Conservation (phyloP, 805 yeast genomes). For the Priceomyces castillae region DNA sequence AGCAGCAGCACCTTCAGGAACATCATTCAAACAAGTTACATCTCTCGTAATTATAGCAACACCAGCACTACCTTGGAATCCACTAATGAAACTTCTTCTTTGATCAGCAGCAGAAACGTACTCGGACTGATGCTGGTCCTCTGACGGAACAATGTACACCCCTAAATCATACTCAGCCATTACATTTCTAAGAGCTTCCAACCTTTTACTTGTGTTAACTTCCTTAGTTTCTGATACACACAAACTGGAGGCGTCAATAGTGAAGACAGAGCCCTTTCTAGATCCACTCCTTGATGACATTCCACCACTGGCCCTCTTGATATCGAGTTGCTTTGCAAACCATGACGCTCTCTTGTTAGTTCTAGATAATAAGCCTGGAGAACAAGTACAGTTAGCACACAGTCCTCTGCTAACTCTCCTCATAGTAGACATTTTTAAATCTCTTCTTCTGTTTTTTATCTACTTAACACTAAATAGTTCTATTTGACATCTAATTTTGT, state of each 20-base stretch:
- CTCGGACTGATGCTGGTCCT: constrained; percentile 65
- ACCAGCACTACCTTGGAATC: constrained; percentile 63
- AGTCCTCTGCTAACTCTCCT: constrained; percentile 39
- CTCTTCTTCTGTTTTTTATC: not conserved
- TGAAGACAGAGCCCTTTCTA: constrained; percentile 41
- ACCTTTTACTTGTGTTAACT: constrained; percentile 62
- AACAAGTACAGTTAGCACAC: constrained; percentile 78
- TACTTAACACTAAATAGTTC: not conserved
- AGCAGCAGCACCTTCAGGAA: constrained; percentile 55
- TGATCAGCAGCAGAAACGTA: constrained; percentile 55
- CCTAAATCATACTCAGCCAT: constrained; percentile 48
- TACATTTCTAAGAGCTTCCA: constrained; percentile 56
- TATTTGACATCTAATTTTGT: not conserved
- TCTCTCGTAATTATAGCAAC: constrained; percentile 57
- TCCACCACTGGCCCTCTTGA: constrained; percentile 25
- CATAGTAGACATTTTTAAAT: constrained; percentile 12
- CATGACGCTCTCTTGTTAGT: constrained; percentile 58
- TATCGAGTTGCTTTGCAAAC: constrained; percentile 42
- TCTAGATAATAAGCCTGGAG: constrained; percentile 76
- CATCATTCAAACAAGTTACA: constrained; percentile 46
- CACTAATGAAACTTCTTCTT: constrained; percentile 54
- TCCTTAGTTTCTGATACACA: constrained; percentile 44
- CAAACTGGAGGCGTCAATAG: constrained; percentile 39
- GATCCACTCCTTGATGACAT: constrained; percentile 27
- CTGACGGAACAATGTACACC: constrained; percentile 59